phyloP scores from a whole-genome alignment of 2,329 filamentous ascomycete species.

The Cladorrhinum sp. region DNA sequence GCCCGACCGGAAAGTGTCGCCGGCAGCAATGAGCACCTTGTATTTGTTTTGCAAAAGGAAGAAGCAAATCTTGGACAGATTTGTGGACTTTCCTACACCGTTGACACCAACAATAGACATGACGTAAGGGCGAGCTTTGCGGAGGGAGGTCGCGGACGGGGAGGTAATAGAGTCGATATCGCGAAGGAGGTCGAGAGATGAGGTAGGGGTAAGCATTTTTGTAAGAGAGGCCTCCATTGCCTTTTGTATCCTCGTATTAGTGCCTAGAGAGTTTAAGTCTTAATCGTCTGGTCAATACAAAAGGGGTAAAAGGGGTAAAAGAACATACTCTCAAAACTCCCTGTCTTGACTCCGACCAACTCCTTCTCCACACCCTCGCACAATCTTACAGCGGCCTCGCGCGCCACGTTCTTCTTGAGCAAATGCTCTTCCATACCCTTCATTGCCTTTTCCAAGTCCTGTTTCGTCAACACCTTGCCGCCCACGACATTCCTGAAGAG shows the following conservation, averaged over 20 bases:
- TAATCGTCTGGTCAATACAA: conserved; percentile 4
- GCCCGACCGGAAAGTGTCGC: conserved; percentile 94
- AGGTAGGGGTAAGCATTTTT: conserved; percentile 94
- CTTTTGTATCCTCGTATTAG: conserved; percentile 76
- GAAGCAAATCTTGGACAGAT: conserved; percentile 96
- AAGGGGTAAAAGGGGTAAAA: conserved; percentile 29
- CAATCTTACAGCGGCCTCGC: conserved; percentile 85
- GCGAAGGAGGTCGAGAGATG: conserved; percentile 87
- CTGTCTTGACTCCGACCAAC: conserved; percentile 85
- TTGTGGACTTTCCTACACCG: conserved; percentile 96
- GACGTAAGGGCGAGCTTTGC: conserved; percentile 78
- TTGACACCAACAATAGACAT: conserved; percentile 99
- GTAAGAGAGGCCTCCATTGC: conserved; percentile 90
- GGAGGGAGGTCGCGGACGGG: conserved; percentile 60
- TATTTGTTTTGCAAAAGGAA: conserved; percentile 98
- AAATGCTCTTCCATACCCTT: conserved; percentile 96
- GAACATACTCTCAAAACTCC: conserved; percentile 71
- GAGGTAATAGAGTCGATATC: conserved; percentile 80
- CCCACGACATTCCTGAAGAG: conserved; percentile 94
- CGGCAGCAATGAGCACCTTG: conserved; percentile 88
- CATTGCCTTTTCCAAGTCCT: conserved; percentile 87
- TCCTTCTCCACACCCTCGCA: conserved; percentile 91
- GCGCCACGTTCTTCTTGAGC: conserved; percentile 91
- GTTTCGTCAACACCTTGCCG: conserved; percentile 85
- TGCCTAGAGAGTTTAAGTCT: conserved; percentile 42